Conservation (phyloP, 2,329 filamentous ascomycete genomes). For the Apiospora koreana region DNA sequence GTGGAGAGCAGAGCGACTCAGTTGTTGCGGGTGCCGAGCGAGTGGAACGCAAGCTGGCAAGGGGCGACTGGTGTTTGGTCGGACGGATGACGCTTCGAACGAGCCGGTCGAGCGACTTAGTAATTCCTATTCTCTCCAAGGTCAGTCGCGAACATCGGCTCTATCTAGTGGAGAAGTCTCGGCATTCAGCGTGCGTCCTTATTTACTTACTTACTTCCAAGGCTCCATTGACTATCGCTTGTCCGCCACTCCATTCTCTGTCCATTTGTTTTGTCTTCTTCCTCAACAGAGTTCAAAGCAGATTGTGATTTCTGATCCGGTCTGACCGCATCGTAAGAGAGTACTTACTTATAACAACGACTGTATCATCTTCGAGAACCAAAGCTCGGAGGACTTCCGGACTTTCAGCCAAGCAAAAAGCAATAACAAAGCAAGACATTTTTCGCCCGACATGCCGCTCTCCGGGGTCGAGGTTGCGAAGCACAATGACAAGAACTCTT, state of each 20-base stretch:
- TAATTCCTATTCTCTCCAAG: background rate
- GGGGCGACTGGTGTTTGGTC: background rate
- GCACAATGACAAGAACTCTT: slow-evolving; percentile 81
- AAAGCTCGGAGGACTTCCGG: background rate
- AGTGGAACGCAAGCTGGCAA: background rate
- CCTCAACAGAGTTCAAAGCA: background rate
- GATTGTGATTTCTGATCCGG: background rate
- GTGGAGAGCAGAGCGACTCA: background rate
- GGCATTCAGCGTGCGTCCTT: background rate
- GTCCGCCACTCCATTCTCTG: background rate
- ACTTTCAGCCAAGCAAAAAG: background rate
- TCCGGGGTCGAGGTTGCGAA: slow-evolving; percentile 58
- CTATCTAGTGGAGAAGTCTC: background rate
- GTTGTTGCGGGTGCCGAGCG: background rate
- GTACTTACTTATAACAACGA: background rate
- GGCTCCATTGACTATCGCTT: background rate
- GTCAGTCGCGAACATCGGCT: background rate
- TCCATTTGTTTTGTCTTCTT: background rate
- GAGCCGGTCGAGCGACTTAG: background rate
- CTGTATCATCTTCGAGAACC: background rate
- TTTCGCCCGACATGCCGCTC: slow-evolving; percentile 33
- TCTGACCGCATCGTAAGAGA: background rate
- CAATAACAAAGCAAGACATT: background rate
- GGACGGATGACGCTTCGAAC: background rate
- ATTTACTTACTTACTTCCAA: background rate